A percentile compares a stretch with the other conserved stretches of the same genome.
Evolutionary conservation across 441 rosid species (phyloP).

Genomic region (Eruca vesicaria): DNA sequence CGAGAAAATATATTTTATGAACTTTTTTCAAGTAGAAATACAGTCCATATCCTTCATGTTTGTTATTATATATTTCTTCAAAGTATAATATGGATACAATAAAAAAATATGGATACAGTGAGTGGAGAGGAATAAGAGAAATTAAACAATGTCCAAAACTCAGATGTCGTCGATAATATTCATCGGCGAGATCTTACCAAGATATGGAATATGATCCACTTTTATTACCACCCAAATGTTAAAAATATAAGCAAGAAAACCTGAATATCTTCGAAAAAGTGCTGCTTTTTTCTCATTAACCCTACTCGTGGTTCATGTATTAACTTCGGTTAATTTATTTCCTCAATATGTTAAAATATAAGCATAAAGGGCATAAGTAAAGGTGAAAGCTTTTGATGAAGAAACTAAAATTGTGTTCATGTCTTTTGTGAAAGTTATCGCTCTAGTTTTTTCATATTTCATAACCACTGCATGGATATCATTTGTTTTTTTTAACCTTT

Average conservation of each 20-base stretch:
- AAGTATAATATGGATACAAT: background rate
- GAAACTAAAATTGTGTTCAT: background rate
- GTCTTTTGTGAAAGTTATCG: background rate
- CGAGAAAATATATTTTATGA: conserved; percentile 17
- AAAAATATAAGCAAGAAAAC: conserved; percentile 13
- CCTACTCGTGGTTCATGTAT: conserved; percentile 1
- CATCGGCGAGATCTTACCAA: conserved; percentile 39
- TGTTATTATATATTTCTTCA: background rate
- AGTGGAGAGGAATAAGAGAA: conserved; percentile 49
- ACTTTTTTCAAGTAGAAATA: conserved; percentile 23
- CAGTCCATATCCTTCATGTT: conserved; percentile 38
- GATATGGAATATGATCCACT: conserved; percentile 41
- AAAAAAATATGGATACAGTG: conserved; percentile 32
- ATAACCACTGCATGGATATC: background rate
- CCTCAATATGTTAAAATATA: background rate
- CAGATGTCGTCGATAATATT: conserved; percentile 35
- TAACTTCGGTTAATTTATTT: background rate
- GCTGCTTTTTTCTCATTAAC: background rate
- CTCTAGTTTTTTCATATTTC: background rate
- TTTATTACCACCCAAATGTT: conserved; percentile 23
- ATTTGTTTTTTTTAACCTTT: background rate
- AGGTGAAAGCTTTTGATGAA: background rate
- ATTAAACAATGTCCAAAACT: conserved; percentile 37
- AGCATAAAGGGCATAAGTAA: background rate
- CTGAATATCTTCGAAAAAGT: conserved; percentile 33